Evolutionary conservation across 768 basidiomycete genomes (phyloP), one percentile per base, ranked within the genome.

Genomic region (Hemileccinum rubropunctum): DNA sequence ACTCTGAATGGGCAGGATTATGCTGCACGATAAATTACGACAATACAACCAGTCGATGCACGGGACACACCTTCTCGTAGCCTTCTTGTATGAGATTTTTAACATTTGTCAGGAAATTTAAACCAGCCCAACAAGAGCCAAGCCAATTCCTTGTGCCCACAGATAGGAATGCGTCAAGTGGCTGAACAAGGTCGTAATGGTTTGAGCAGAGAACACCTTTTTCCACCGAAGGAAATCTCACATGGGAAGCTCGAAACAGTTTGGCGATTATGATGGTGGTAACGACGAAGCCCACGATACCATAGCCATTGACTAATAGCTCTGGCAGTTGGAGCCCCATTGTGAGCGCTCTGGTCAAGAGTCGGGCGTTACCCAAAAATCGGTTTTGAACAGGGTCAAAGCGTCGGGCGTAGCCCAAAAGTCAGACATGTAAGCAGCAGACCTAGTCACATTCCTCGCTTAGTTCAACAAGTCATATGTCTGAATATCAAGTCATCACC

Each of bases 121-220:
- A 30, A 2, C 41, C 41, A 20, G 41, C 48, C 45, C 34, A 48
- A 53, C 48, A 55, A 10, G 56, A 45, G 6, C 42, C 46, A 15
- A 57, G 26, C 53, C 56, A 57, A 3, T 1, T 20, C 8, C 12
- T 42, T 3, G 47, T 37, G 5, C 46, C 39, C 3, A 36, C 41
- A 20, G 43, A 20, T 11, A 53, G 56, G 20, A 57, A 42, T 7
- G 23, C 12, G 17, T 48, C 40, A 4, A 56, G 53, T 46, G 48
- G 20, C 1, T 13, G 13, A 30, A 17, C 37, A 27, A 20, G n/a
- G 18, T 11, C 11, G 27, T 2, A 21, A 14, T 13, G 6, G 13
- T 23, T 39, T 20, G n/a, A 28, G 18, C 8, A 4, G n/a, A 8
- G 9, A 13, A 37, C 8, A 15, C 0, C 6, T 2, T 1, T 14